phyloP scores from a whole-genome alignment of 495 filamentous ascomycete genomes.

The Aspergillus campestris region DNA sequence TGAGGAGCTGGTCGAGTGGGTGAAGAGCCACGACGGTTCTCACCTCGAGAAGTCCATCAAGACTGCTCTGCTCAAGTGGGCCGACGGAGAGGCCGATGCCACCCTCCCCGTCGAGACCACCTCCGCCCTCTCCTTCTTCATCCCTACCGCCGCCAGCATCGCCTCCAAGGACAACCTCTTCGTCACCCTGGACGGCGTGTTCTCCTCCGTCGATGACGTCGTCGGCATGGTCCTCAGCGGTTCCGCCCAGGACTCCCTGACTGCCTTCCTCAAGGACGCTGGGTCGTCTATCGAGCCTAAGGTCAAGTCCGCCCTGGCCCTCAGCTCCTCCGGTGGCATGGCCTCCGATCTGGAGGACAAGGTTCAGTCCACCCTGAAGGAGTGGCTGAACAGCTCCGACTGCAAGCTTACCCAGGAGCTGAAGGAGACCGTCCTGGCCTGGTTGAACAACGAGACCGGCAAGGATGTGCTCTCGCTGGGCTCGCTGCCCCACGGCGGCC shows the following conservation, averaged over 20 bases:
- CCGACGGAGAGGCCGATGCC: constrained; percentile 14
- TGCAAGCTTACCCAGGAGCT: constrained; percentile 25
- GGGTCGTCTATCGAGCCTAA: constrained; percentile 16
- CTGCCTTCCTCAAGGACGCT: constrained; percentile 20
- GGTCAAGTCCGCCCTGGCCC: constrained; percentile 27
- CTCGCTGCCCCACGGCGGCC: constrained; percentile 20
- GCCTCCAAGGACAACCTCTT: constrained; percentile 32
- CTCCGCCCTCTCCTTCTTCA: constrained; percentile 28
- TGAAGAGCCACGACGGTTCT: constrained; percentile 14
- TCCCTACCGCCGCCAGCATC: constrained; percentile 28
- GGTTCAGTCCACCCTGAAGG: constrained; percentile 25
- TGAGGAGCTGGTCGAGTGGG: constrained; percentile 26
- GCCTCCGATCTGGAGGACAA: constrained; percentile 25
- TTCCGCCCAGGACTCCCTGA: constrained; percentile 24
- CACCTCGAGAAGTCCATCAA: constrained; percentile 21
- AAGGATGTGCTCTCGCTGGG: constrained; percentile 23
- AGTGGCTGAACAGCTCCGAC: constrained; percentile 21
- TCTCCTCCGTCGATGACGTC: constrained; percentile 18
- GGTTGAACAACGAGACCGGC: constrained; percentile 25
- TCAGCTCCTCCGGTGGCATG: constrained; percentile 33
- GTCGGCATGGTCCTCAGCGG: constrained; percentile 26
- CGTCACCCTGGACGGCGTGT: constrained; percentile 36
- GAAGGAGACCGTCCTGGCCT: constrained; percentile 26
- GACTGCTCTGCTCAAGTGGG: constrained; percentile 24
- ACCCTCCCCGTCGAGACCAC: constrained; percentile 18